Conservation (phyloP, 305 asterid species). For the Fraxinus sp. region DNA sequence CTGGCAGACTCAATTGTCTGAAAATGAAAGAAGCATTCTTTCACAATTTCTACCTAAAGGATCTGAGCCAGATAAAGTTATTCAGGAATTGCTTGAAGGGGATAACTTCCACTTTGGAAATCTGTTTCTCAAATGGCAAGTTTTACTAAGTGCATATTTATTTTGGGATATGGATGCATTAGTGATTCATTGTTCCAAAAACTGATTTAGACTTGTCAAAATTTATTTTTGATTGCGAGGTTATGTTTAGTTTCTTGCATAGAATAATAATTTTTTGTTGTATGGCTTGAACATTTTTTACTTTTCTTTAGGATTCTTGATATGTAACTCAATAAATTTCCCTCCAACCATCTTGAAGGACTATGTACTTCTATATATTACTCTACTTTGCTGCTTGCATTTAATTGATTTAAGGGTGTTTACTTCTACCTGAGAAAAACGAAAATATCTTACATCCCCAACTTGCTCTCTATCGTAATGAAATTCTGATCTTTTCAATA, state of each 20-base stretch:
- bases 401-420: not conserved
- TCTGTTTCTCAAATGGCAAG: conserved; percentile 76
- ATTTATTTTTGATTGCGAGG: conserved; percentile 5
- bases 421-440: not conserved
- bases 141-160: conserved; percentile 18
- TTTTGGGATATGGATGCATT: conserved; percentile 18
- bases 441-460: not conserved
- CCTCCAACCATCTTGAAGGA: not conserved
- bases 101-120: conserved; percentile 79
- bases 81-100: conserved; percentile 72
- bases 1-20: conserved; percentile 70
- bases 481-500: conserved; percentile 9
- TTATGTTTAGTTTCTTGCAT: not conserved
- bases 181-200: conserved; percentile 8
- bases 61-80: conserved; percentile 47
- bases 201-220: not conserved
- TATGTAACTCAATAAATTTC: conserved; percentile 7
- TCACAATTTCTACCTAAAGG: conserved; percentile 66
- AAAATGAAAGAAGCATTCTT: conserved; percentile 63
- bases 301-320: conserved; percentile 12
- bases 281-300: not conserved
- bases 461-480: not conserved
- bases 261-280: not conserved
- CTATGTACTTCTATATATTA: not conserved
- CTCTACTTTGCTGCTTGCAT: not conserved